phyloP scores from a whole-genome alignment of 2,329 filamentous ascomycete species.

The Trichophyton schoenleinii region DNA sequence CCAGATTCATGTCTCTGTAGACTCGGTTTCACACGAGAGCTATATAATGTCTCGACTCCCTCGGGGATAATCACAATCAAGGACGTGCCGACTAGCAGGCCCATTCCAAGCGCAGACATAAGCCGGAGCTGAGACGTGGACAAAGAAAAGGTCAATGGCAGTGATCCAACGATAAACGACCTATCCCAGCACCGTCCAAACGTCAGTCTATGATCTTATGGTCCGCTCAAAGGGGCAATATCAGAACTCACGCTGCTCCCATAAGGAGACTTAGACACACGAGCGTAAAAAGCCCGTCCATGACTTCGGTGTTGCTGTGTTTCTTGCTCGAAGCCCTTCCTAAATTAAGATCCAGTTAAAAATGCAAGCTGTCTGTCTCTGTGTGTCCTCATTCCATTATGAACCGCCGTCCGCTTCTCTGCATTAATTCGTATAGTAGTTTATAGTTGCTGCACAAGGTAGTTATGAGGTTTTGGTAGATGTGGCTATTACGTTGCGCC shows the following conservation, averaged over 20 bases:
- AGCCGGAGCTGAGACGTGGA: conserved; percentile 77
- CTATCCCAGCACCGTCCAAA: conserved; percentile 36
- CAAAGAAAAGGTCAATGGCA: conserved; percentile 79
- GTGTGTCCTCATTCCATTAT: neutral
- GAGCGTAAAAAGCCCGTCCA: conserved; percentile 54
- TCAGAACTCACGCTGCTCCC: conserved; percentile 46
- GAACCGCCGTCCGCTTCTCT: neutral
- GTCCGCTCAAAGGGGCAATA: neutral
- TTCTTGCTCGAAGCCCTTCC: neutral
- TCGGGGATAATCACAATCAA: conserved; percentile 97
- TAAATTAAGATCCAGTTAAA: neutral
- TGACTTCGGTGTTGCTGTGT: conserved; percentile 26
- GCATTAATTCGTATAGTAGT: neutral
- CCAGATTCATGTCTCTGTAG: conserved; percentile 14
- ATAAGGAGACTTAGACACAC: conserved; percentile 53
- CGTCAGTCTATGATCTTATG: neutral
- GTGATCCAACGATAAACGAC: conserved; percentile 82
- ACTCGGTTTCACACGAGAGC: conserved; percentile 31
- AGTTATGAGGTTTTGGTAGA: neutral
- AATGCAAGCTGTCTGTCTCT: neutral
- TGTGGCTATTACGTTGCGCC: neutral
- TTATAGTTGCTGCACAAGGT: neutral
- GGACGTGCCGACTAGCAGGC: conserved; percentile 85
- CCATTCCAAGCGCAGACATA: conserved; percentile 84
- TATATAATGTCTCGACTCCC: conserved; percentile 80